Evolutionary conservation across 345 rosid species (phyloP), one percentile per base, ranked within the genome.

Genomic region (Corymbia maculata): DNA sequence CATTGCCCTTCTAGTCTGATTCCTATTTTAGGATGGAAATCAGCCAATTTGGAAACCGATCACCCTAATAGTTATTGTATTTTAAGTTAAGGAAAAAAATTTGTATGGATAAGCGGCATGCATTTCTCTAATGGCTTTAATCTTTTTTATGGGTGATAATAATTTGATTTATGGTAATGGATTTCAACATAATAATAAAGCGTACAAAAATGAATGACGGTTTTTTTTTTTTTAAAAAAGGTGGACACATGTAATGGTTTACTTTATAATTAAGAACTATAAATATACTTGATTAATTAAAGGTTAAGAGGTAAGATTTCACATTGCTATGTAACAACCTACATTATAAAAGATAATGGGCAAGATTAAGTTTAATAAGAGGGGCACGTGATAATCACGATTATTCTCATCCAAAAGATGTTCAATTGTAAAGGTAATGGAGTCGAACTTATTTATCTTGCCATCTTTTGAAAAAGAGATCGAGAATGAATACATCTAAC

Each of bases 31-130:
- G 8, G 22, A 21, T 22, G 22, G 61, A 11, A 22, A 55, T 55
- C 0, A 1, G 11, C 5, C 2, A 0, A 55, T 26, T 21, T 26
- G 21, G 21, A 36, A 55, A 22, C 5, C 6, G 0, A 55, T 55
- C 28, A 55, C 61, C 28, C 61, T 22, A 55, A 55, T 55, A 26
- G 9, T 55, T 55, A 55, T 19, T 5, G 4, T 55, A 24, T 55
- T 55, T 55, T 55, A 8, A 55, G 22, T 55, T 55, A 28, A 55
- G 61, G 28, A 26, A 26, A 0, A 19, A 17, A 21, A 22, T 0
- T 22, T 22, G 28, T 55, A 55, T 55, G 61, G 61, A 22, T 55
- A 55, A 9, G 22, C 21, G 61, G 12, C 12, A 55, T 55, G 11
- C 13, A 21, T 55, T 55, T 55, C 5, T 55, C 1, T 55, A 8